Base-by-base conservation (phyloP, 305 asterid genomes). In the Nicotiana rustica region DNA sequence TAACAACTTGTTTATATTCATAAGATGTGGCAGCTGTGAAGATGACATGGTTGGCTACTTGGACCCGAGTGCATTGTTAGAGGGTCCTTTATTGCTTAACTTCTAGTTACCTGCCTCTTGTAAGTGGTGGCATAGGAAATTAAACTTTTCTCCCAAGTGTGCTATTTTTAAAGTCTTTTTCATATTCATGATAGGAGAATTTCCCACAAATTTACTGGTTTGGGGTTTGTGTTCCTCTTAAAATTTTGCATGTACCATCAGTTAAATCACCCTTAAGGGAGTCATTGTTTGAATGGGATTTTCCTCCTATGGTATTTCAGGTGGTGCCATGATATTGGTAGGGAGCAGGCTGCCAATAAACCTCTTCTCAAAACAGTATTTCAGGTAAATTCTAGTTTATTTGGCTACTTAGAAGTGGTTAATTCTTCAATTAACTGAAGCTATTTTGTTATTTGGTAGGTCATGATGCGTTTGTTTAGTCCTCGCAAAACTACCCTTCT, bases 301-400 rank as follows among this genome's bases (percentile, higher is more conserved):
- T 77, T 49, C 38, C 69, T 82, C 21, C 55, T 69, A 19, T 38
- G 78, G 62, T 84, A 56, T 83, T 44, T 78, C 82, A 93, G 97
- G 88, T 93, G 96, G 97, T 91, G 97, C 82, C 94, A 90, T 80
- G 98, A 93, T 77, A 89, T 92, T 82, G 98, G 98, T 33, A 89
- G 95, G 21, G 97, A 92, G 88, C 94, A 93, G 13, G 95, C 97
- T 86, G 91, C 97, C 47, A 93, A 91, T 85, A 92, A 79, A 84
- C 97, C 98, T 47, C 97, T 93, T 81, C 89, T 92, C 21, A 93
- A 88, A 89, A 90, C 92, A 4, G 94, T 93, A 79, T 93, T 93
- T 88, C 93, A 93, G 97, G 97, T 93, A 79, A 80, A 18, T 76
- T 61, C 60, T 76, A 56, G 81, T 57, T 25, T 80, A 64, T 66